Conservation (phyloP, 352 stramenopile species). For the Globisporangium acanthophoron region DNA sequence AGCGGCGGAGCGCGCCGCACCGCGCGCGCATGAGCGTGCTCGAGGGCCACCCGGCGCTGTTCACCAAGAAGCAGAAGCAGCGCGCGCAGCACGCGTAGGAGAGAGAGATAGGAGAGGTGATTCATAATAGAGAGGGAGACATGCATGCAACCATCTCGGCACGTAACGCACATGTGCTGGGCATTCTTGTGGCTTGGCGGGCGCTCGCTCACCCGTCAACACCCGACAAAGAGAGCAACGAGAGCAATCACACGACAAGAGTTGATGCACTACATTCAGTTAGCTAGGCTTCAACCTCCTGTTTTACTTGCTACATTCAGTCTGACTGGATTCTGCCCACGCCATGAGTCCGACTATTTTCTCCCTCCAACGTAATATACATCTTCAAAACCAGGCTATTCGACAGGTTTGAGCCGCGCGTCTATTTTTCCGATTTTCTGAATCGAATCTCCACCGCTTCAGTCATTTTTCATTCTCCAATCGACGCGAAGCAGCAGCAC, state of each 20-base stretch:
- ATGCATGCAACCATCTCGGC: too few relatives aligned
- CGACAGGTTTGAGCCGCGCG: too few relatives aligned
- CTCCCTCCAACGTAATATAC: too few relatives aligned
- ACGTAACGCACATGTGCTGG: not conserved
- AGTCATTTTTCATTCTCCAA: not conserved
- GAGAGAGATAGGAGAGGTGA: not conserved
- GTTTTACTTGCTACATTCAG: not conserved
- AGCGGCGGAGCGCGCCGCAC: constrained; percentile 40
- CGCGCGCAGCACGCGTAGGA: constrained; percentile 5
- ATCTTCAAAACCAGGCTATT: too few relatives aligned
- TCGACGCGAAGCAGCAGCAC: not conserved
- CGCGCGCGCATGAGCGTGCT: constrained; percentile 60
- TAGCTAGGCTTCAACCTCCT: not conserved
- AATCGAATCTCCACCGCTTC: not conserved
- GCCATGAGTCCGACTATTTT: too few relatives aligned
- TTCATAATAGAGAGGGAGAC: not conserved
- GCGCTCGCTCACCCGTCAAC: not conserved
- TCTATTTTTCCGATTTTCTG: not conserved
- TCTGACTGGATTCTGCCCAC: too few relatives aligned
- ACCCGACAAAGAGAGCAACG: not conserved
- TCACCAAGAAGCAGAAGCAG: constrained; percentile 72
- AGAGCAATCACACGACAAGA: not conserved
- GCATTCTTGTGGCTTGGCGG: not conserved
- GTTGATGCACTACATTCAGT: not conserved
- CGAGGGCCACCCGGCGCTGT: constrained; percentile 58